A percentile compares a stretch with the other conserved stretches of the same genome.
phyloP scores from a whole-genome alignment of 306 rosid genomes.

The Trichosanthes cucumerina region DNA sequence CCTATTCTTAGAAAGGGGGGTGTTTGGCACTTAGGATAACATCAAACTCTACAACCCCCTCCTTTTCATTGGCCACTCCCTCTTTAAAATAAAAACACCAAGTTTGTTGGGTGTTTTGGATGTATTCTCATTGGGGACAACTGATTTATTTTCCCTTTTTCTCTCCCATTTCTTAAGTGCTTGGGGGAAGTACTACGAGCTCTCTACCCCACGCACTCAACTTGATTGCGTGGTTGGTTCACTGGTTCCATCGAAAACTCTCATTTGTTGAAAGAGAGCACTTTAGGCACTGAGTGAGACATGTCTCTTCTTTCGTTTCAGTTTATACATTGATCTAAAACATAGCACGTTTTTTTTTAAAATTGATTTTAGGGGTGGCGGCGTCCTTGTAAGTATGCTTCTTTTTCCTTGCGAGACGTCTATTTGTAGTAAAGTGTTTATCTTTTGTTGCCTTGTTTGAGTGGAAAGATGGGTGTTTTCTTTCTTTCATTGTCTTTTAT shows the following conservation, averaged over 20 bases:
- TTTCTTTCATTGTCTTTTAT: background rate
- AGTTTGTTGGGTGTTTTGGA: conserved; percentile 52
- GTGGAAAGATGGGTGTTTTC: background rate
- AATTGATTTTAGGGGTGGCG: background rate
- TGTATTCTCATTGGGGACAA: conserved; percentile 38
- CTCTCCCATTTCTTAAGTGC: background rate
- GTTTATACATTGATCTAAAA: too few species aligned
- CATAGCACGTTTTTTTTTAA: too few species aligned
- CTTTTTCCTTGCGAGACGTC: background rate
- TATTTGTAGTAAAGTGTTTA: background rate
- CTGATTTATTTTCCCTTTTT: background rate
- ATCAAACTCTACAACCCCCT: conserved; percentile 21
- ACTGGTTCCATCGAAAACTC: background rate
- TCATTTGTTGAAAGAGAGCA: background rate
- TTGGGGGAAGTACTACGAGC: background rate
- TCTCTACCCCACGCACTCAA: background rate
- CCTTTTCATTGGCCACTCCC: background rate
- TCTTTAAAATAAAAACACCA: background rate
- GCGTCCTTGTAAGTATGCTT: background rate
- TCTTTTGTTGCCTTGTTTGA: background rate
- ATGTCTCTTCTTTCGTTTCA: background rate
- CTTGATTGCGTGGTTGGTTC: background rate
- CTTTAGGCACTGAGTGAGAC: too few species aligned
- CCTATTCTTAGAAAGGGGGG: conserved; percentile 20
- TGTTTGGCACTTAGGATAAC: conserved; percentile 37